phyloP scores from a whole-genome alignment of 352 stramenopile genomes.

The Albugo laibachii region DNA sequence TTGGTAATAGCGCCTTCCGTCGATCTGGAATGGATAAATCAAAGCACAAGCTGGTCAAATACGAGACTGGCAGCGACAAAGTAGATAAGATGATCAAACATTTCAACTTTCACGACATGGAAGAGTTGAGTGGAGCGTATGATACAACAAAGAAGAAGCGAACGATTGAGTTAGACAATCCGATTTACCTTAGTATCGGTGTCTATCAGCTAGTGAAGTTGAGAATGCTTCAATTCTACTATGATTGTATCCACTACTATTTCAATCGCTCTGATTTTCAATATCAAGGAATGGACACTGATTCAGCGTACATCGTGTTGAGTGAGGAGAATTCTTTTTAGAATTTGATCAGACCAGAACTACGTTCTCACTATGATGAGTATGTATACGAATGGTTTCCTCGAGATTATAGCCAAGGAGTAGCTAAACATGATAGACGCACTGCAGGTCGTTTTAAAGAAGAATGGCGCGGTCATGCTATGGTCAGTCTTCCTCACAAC shows the following conservation, averaged over 20 bases:
- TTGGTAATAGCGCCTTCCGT: slow-evolving; percentile 7
- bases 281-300: slow-evolving; percentile 9
- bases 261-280: slow-evolving; percentile 8
- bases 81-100: slow-evolving; percentile 1
- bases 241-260: slow-evolving; percentile 9
- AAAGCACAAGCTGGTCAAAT: slow-evolving; percentile 8
- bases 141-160: slow-evolving; percentile 7
- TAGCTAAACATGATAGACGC: slow-evolving; percentile 1
- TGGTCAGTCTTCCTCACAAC: slow-evolving; percentile 9
- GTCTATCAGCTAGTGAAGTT: slow-evolving; percentile 11
- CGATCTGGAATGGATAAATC: slow-evolving; percentile 7
- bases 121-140: slow-evolving; percentile 3
- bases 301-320: slow-evolving; percentile 9
- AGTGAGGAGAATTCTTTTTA: slow-evolving; percentile 7
- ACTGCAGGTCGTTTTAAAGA: slow-evolving; percentile 11
- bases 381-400: slow-evolving; percentile 9
- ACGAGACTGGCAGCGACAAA: slow-evolving; percentile 1
- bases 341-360: slow-evolving; percentile 8
- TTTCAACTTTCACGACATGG: slow-evolving; percentile 2
- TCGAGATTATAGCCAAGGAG: slow-evolving; percentile 3
- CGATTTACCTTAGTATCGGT: slow-evolving; percentile 8
- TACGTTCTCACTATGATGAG: slow-evolving; percentile 6
- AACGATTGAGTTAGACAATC: slow-evolving; percentile 5
- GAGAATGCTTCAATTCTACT: slow-evolving; percentile 11
- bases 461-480: slow-evolving; percentile 10